These are phyloP conservation scores for Parietaria judaica DNA, from an alignment of 306 rosid species.

Conservation along the genomic window DNA sequence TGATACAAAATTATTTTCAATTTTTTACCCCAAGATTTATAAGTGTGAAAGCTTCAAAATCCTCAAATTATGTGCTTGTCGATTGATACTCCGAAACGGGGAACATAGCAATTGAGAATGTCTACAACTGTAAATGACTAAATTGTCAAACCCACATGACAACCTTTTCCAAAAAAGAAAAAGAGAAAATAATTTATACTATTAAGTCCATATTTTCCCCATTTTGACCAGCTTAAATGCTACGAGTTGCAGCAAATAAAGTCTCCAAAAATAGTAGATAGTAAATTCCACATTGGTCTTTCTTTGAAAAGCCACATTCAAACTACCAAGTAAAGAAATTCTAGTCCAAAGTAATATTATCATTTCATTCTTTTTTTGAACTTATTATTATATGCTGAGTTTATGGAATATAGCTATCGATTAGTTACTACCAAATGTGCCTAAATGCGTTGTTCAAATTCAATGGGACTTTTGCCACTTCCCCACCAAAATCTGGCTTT, in stretches of 20 bases:
- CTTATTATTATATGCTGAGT: background rate
- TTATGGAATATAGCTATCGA: too few species aligned
- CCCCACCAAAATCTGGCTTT: conserved; percentile 24
- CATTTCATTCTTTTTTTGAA: background rate
- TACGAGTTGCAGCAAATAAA: background rate
- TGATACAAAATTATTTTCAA: too few species aligned
- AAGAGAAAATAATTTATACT: background rate
- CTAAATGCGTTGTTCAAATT: background rate
- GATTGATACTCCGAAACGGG: background rate
- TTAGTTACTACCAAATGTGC: too few species aligned
- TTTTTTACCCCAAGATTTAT: too few species aligned
- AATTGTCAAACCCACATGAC: conserved; percentile 1
- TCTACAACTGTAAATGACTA: background rate
- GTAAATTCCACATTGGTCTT: background rate
- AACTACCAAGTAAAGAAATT: background rate
- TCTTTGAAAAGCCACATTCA: background rate
- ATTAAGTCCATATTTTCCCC: background rate
- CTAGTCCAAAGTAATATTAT: too few species aligned
- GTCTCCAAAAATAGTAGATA: background rate
- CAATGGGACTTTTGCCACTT: conserved; percentile 5
- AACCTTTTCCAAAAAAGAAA: background rate
- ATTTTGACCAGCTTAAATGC: background rate
- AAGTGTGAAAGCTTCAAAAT: too few species aligned
- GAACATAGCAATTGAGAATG: conserved; percentile 6
- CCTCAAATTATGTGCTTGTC: too few species aligned